These are phyloP conservation scores for Xylariaceae sp. DNA, from an alignment of 2,329 filamentous ascomycete species.

Conservation along the genomic window DNA sequence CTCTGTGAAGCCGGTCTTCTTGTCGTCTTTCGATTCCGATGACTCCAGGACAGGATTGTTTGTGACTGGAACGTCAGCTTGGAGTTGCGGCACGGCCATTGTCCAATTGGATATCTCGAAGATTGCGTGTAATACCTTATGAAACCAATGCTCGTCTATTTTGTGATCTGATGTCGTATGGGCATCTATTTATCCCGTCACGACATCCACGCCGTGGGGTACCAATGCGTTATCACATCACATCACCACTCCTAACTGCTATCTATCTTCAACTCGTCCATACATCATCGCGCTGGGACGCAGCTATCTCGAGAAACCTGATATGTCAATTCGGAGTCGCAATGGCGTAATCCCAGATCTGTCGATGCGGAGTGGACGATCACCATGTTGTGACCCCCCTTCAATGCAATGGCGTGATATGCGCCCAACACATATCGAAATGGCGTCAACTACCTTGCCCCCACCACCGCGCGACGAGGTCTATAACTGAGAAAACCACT, in stretches of 20 bases:
- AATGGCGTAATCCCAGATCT: constrained; percentile 17
- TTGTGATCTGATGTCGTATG: too few species aligned
- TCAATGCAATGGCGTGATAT: constrained; percentile 20
- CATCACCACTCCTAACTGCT: neutral
- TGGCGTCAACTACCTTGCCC: constrained; percentile 19
- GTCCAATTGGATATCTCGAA: neutral
- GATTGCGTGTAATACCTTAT: too few species aligned
- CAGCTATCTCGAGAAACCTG: constrained; percentile 4
- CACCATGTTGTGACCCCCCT: constrained; percentile 1
- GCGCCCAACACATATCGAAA: constrained; percentile 11
- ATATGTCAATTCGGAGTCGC: constrained; percentile 15
- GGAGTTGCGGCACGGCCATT: constrained; percentile 12
- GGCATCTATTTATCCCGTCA: too few species aligned
- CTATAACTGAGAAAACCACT: too few species aligned
- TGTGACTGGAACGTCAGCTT: constrained; percentile 6
- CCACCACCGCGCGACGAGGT: constrained; percentile 2
- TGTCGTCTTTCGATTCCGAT: constrained; percentile 7
- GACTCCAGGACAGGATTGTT: constrained; percentile 4
- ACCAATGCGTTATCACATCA: neutral
- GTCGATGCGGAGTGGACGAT: constrained; percentile 10
- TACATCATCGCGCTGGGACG: constrained; percentile 1
- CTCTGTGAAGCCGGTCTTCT: constrained; percentile 1
- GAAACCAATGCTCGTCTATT: too few species aligned
- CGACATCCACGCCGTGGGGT: too few species aligned
- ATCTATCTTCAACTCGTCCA: neutral